A percentile compares a stretch with the other conserved stretches of the same genome.
These are phyloP conservation scores for Pyrenochaeta sp. DNA, from an alignment of 2,329 filamentous ascomycete species.

Conservation along the genomic window DNA sequence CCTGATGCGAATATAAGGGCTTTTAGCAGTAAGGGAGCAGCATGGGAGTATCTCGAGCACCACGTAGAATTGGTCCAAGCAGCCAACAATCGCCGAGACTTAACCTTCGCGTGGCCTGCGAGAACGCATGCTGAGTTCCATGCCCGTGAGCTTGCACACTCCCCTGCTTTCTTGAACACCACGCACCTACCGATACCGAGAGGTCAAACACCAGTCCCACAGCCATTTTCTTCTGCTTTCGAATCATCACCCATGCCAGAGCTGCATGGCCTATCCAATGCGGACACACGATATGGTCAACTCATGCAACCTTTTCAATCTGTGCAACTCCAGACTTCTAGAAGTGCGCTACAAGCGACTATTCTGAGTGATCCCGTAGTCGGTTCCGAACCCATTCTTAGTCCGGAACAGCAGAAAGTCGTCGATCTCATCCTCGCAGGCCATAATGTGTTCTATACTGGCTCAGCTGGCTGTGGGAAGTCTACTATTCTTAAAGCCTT, in stretches of 20 bases:
- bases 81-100: background rate
- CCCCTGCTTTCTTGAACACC: background rate
- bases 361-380: background rate
- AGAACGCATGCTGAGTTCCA: background rate
- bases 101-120: background rate
- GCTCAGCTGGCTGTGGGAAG: conserved; percentile 69
- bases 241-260: background rate
- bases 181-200: background rate
- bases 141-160: background rate
- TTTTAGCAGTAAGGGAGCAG: conserved; percentile 66
- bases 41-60: conserved; percentile 75
- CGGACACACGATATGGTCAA: background rate
- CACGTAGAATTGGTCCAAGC: conserved; percentile 25
- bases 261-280: background rate
- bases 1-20: conserved; percentile 67
- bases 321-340: background rate
- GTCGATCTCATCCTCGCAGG: conserved; percentile 62
- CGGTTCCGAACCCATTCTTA: conserved; percentile 45
- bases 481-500: conserved; percentile 64
- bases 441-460: conserved; percentile 70
- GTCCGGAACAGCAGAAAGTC: conserved; percentile 58
- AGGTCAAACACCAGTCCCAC: too few species aligned
- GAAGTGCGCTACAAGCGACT: background rate
- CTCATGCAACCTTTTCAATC: too few species aligned
- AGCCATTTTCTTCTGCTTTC: background rate